These are phyloP conservation scores for Pichia sporocuriosa DNA, from an alignment of 805 yeast species.

Conservation along the genomic window DNA sequence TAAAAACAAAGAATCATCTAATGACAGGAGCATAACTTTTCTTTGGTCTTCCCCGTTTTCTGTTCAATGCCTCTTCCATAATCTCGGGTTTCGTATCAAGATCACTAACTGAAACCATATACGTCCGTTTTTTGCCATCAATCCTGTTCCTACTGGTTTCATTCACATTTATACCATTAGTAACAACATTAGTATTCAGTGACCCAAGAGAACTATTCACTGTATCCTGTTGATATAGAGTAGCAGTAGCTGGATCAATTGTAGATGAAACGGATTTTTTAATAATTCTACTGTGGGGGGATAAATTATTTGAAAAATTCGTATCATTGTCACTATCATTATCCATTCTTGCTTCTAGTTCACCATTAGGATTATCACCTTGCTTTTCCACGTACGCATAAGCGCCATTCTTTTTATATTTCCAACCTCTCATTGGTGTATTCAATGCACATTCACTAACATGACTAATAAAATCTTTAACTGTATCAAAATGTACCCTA, in stretches of 20 bases:
- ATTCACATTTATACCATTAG: too few species aligned
- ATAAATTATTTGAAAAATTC: too few species aligned
- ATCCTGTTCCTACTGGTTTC: too few species aligned
- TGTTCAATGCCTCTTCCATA: constrained; percentile 11
- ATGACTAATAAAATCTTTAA: constrained; percentile 57
- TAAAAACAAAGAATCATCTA: background rate
- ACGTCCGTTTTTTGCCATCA: background rate
- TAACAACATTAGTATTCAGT: too few species aligned
- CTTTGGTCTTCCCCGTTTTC: constrained; percentile 16
- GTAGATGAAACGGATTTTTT: too few species aligned
- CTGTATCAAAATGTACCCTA: constrained; percentile 45
- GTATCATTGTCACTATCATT: background rate
- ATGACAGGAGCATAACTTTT: background rate
- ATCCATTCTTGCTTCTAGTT: constrained; percentile 3
- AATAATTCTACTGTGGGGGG: too few species aligned
- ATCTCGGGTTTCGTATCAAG: constrained; percentile 7
- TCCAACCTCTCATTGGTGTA: constrained; percentile 31
- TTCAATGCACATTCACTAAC: constrained; percentile 52
- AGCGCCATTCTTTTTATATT: constrained; percentile 28
- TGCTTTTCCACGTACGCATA: constrained; percentile 24
- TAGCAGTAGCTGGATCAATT: too few species aligned
- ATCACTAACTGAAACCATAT: constrained; percentile 6
- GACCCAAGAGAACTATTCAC: background rate
- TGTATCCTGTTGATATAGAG: background rate
- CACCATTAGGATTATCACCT: constrained; percentile 11